Conservation (phyloP, 2,329 filamentous ascomycete genomes). For the Orbilia javanica region DNA sequence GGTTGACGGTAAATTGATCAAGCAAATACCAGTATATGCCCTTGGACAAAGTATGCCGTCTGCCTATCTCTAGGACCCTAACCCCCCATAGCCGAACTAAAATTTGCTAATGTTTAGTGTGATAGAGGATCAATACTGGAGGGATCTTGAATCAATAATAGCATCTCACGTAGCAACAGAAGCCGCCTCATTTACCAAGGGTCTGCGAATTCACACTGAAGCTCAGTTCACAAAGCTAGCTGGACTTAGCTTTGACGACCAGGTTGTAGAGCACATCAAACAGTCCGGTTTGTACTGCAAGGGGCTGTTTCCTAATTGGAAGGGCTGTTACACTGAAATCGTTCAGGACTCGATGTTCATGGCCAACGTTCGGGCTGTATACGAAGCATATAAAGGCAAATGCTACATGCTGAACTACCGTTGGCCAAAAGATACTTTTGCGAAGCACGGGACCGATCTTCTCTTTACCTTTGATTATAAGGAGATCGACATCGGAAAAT, state of each 20-base stretch:
- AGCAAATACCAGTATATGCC: background rate
- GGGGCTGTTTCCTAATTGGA: background rate
- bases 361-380: background rate
- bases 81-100: background rate
- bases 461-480: background rate
- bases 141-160: background rate
- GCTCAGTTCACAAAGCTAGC: background rate
- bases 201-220: background rate
- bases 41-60: background rate
- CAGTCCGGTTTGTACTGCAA: background rate
- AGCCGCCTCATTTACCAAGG: background rate
- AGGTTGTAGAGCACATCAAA: background rate
- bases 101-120: background rate
- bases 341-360: conserved; percentile 19
- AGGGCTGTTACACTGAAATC: background rate
- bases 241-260: background rate
- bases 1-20: background rate
- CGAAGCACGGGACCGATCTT: background rate
- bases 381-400: conserved; percentile 1
- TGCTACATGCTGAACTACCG: conserved; percentile 6
- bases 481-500: background rate
- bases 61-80: background rate
- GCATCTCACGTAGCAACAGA: background rate
- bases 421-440: background rate
- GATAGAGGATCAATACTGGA: conserved; percentile 4